Base-by-base conservation (phyloP, 768 basidiomycete genomes). In the Trichaptum fuscoviolaceum region DNA sequence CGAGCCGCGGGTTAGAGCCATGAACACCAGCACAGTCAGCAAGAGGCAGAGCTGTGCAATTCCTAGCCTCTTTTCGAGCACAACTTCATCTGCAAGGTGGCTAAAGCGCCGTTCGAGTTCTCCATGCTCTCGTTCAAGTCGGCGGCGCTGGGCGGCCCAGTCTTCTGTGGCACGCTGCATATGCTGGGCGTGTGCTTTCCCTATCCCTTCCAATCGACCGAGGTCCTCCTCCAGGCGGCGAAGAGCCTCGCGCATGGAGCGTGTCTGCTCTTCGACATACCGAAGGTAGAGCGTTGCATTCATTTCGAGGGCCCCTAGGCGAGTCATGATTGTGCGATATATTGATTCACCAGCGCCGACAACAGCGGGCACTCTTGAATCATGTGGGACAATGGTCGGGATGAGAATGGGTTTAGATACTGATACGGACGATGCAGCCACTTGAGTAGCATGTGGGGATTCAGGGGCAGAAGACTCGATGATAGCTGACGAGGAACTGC, bases 251-350 rank as follows among this genome's bases (percentile, higher is more conserved):
- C 93, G 80, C 23, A 97, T 84, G 34, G 87, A 85, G 17, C 83
- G 76, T 0, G 88, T 91, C 72, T 99, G 96, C 73, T 96, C 94
- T 71, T 95, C 95, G 15, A 97, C 88, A 73, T 97, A 99, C 20
- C 87, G 77, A 24, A 88, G 84, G 58, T 93, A 90, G 3, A 98
- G 81, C 0, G 93, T 93, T 62, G 95, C 91, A 71, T 96, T 97
- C 9, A 84, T 84, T 75, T 99, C 96, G 17, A 99, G 83, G 7
- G 87, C 85, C 1, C 86, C 85, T 12, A 99, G 83, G 7, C 95
- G 89, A 70, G 97, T 96, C 87, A 96, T 96, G 70, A 99, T 99
- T 15, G 90, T 93, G 8, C 95, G 90, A 72, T 97, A 99, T 69
- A 99, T 95, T 1, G 94, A 96, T 75, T 99, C 97, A 25, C 92